Conservation (phyloP, 1,284 basidiomycete genomes). For the Coriolopsis trogii region DNA sequence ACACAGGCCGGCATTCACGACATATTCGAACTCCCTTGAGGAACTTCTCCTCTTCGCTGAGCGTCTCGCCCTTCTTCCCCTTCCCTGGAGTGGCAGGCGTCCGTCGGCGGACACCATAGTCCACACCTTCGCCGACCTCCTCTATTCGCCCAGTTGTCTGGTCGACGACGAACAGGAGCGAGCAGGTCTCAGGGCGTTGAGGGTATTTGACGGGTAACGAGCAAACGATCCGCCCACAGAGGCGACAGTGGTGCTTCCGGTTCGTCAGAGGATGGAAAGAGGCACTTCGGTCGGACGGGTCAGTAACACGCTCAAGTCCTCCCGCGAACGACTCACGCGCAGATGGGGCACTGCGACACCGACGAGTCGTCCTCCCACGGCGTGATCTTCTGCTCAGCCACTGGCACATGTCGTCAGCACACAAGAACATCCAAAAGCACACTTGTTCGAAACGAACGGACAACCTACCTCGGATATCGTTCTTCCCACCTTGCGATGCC, state of each 20-base stretch:
- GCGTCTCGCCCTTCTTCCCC: conserved; percentile 45
- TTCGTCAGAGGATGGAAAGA: conserved; percentile 90
- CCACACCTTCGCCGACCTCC: conserved; percentile 85
- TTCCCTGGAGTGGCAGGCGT: conserved; percentile 31
- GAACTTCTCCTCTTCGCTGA: conserved; percentile 72
- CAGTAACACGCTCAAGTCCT: neutral
- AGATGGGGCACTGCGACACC: conserved; percentile 83
- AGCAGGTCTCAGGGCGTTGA: conserved; percentile 71
- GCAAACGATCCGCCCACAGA: conserved; percentile 93
- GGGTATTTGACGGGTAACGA: conserved; percentile 82
- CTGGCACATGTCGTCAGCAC: conserved; percentile 40
- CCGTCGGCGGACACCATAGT: conserved; percentile 73
- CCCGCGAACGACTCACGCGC: conserved; percentile 57
- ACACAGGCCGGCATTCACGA: conserved; percentile 74
- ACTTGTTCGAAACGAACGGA: too few species aligned
- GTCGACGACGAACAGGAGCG: conserved; percentile 81
- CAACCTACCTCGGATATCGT: conserved; percentile 59
- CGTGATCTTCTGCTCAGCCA: conserved; percentile 89
- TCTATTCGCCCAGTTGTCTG: conserved; percentile 75
- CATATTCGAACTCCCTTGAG: conserved; percentile 87
- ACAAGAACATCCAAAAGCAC: neutral
- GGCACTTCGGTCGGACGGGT: conserved; percentile 49
- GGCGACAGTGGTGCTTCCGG: conserved; percentile 94
- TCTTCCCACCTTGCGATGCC: conserved; percentile 44
- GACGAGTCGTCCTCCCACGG: conserved; percentile 90